Conservation (phyloP, 176 grass and related monocot species). For the Hordeum vulgare region DNA sequence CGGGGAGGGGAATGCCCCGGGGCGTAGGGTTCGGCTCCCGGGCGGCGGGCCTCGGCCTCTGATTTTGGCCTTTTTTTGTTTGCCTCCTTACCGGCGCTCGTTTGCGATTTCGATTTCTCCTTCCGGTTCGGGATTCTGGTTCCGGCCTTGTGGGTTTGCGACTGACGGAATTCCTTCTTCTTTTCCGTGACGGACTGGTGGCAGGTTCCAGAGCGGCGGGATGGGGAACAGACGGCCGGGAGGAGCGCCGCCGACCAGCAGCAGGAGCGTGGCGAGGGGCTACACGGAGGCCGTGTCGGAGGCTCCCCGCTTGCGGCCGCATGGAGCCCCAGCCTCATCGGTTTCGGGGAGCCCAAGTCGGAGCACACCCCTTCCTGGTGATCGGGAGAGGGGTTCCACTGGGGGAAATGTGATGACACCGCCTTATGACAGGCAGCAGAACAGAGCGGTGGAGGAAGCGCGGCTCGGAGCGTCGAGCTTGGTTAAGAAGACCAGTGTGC, state of each 20-base stretch:
- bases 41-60: background rate
- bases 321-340: background rate
- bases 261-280: background rate
- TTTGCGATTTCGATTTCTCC: background rate
- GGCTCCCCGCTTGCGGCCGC: background rate
- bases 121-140: background rate
- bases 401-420: background rate
- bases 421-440: background rate
- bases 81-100: background rate
- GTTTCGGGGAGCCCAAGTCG: constrained; percentile 15
- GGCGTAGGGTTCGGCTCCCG: background rate
- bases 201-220: background rate
- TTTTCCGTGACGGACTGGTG: background rate
- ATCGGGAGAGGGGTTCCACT: background rate
- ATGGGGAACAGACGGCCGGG: constrained; percentile 38
- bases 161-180: background rate
- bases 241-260: background rate
- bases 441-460: background rate
- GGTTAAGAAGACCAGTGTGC: no score
- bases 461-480: background rate
- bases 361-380: background rate
- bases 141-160: background rate
- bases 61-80: background rate
- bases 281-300: background rate
- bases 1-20: background rate